Evolutionary conservation across 257 asterid genomes (phyloP).

Genomic region (Nemophila menziesii): DNA sequence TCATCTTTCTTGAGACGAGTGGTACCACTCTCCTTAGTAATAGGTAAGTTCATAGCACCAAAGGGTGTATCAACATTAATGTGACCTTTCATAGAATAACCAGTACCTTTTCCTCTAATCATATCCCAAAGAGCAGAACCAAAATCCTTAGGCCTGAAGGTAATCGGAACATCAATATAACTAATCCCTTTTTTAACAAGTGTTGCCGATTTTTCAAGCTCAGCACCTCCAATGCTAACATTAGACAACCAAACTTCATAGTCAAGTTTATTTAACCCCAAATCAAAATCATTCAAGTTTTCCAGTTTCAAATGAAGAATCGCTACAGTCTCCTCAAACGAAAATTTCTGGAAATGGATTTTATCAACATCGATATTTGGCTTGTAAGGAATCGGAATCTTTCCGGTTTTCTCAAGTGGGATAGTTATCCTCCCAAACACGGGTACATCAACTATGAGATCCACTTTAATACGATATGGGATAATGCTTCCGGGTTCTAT

Average conservation of each 20-base stretch:
- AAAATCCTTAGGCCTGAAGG: slow-evolving; percentile 94
- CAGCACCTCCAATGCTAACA: slow-evolving; percentile 68
- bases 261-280: slow-evolving; percentile 69
- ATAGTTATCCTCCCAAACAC: slow-evolving; percentile 73
- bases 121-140: slow-evolving; percentile 99
- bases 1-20: slow-evolving; percentile 77
- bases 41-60: slow-evolving; percentile 88
- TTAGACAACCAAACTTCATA: slow-evolving; percentile 82
- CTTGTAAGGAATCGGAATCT: slow-evolving; percentile 78
- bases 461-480: slow-evolving; percentile 71
- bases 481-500: slow-evolving; percentile 70
- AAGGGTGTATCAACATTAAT: slow-evolving; percentile 76
- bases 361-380: slow-evolving; percentile 75
- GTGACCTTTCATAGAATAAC: slow-evolving; percentile 74
- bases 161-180: slow-evolving; percentile 64
- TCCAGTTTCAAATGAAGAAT: slow-evolving; percentile 72
- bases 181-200: slow-evolving; percentile 52
- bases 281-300: slow-evolving; percentile 80
- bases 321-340: slow-evolving; percentile 78
- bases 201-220: slow-evolving; percentile 41
- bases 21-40: slow-evolving; percentile 81
- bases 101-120: slow-evolving; percentile 88
- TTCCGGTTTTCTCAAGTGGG: slow-evolving; percentile 79
- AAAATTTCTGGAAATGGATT: slow-evolving; percentile 53
- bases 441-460: slow-evolving; percentile 83